phyloP scores from a whole-genome alignment of 192 early-diverging fungal species.

The Rhizophagus clarus region DNA sequence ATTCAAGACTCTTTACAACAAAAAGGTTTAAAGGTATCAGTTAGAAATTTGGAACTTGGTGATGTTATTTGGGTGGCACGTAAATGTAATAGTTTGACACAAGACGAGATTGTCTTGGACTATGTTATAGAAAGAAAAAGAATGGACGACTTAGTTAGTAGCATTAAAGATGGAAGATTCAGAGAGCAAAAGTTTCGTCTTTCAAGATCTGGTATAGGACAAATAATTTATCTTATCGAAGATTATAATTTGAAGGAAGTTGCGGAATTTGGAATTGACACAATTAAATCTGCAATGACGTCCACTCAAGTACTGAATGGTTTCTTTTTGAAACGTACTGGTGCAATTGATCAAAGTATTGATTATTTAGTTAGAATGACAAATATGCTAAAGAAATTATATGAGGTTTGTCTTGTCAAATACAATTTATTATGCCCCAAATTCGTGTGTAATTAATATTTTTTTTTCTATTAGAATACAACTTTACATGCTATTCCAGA shows the following conservation, averaged over 20 bases:
- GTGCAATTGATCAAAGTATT: conserved; percentile 78
- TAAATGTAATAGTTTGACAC: conserved; percentile 16
- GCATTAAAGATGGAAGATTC: conserved; percentile 93
- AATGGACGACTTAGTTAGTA: conserved; percentile 88
- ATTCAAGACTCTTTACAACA: conserved; percentile 68
- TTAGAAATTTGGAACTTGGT: conserved; percentile 74
- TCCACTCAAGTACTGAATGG: conserved; percentile 76
- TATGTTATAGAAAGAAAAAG: conserved; percentile 91
- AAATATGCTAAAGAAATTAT: conserved; percentile 47
- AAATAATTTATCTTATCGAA: conserved; percentile 90
- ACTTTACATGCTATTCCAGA: conserved; percentile 62
- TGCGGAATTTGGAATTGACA: conserved; percentile 58
- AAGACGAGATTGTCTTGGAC: conserved; percentile 76
- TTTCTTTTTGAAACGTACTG: conserved; percentile 82
- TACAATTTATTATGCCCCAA: not conserved
- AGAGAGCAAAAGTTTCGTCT: conserved; percentile 91
- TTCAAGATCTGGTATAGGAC: conserved; percentile 61
- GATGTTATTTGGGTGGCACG: conserved; percentile 91
- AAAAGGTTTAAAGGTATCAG: conserved; percentile 56
- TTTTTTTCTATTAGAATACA: conserved; percentile 24
- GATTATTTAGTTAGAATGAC: conserved; percentile 74
- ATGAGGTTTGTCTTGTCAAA: conserved; percentile 47
- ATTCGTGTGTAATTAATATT: not conserved
- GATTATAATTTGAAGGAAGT: conserved; percentile 69
- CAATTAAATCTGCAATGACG: conserved; percentile 73